Evolutionary conservation across 768 basidiomycete genomes (phyloP).

Genomic region (Neoboletus subvelutipes): DNA sequence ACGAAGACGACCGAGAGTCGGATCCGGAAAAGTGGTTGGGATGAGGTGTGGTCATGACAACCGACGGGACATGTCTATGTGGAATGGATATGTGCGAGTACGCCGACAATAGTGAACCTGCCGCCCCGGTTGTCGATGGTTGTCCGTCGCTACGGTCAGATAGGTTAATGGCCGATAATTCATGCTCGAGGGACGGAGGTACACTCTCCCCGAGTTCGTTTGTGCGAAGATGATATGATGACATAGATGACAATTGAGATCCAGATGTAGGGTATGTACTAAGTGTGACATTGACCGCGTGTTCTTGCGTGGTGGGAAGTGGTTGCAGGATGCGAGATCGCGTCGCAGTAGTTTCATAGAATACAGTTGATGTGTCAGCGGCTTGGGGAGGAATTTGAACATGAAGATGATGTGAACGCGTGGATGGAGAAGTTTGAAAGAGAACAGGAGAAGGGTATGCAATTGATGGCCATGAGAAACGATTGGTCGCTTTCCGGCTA

Average conservation of each 20-base stretch:
- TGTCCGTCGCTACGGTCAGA: constrained; percentile 16
- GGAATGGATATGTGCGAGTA: constrained; percentile 29
- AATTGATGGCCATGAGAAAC: constrained; percentile 41
- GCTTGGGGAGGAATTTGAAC: constrained; percentile 30
- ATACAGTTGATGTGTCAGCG: constrained; percentile 58
- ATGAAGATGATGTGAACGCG: constrained; percentile 32
- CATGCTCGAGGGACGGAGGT: constrained; percentile 22
- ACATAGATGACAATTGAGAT: constrained; percentile 36
- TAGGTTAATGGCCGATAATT: constrained; percentile 21
- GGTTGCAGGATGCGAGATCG: constrained; percentile 28
- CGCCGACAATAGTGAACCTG: constrained; percentile 13
- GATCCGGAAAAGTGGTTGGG: constrained; percentile 15
- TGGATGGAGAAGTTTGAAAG: constrained; percentile 42
- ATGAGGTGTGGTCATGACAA: constrained; percentile 45
- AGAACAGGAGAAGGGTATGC: constrained; percentile 48
- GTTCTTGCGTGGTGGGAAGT: constrained; percentile 19
- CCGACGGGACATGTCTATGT: constrained; percentile 51
- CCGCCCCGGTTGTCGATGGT: neutral
- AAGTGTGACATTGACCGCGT: constrained; percentile 23
- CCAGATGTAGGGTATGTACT: constrained; percentile 31
- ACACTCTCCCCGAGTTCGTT: constrained; percentile 12
- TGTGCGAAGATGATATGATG: constrained; percentile 30
- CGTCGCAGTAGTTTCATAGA: constrained; percentile 56
- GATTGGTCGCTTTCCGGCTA: constrained; percentile 35
- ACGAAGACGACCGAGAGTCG: constrained; percentile 9